phyloP scores from a whole-genome alignment of 345 rosid genomes.

The Moricandia arvensis region DNA sequence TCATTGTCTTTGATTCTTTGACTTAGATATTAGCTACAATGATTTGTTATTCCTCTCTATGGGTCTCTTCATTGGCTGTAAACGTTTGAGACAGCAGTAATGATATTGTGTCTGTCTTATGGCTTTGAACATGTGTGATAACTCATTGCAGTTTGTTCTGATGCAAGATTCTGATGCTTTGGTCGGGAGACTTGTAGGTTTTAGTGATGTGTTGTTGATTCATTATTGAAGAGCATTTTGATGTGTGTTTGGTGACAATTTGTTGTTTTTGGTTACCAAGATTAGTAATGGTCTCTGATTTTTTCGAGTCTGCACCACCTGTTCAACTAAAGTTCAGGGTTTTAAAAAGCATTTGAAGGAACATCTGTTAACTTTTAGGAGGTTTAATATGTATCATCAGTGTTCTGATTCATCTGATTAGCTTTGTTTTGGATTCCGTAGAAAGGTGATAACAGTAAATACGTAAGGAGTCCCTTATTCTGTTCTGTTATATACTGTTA shows the following conservation, averaged over 20 bases:
- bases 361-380: background rate
- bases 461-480: background rate
- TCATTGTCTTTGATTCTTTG: background rate
- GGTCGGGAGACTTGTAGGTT: background rate
- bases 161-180: conserved; percentile 12
- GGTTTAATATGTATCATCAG: background rate
- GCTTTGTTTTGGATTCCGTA: background rate
- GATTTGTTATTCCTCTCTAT: background rate
- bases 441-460: background rate
- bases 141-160: conserved; percentile 9
- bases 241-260: background rate
- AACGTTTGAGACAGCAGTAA: background rate
- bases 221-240: conserved; percentile 5
- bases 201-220: background rate
- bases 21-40: background rate
- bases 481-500: conserved; percentile 2
- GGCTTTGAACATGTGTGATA: background rate
- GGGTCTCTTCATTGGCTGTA: conserved; percentile 15
- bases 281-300: background rate
- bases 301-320: background rate
- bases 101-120: conserved; percentile 9
- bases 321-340: background rate
- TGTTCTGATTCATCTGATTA: conserved; percentile 10
- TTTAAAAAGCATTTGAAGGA: background rate
- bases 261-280: background rate